These are phyloP conservation scores for Candida endomychidarum DNA, from an alignment of 805 yeast genomes.

Conservation along the genomic window DNA sequence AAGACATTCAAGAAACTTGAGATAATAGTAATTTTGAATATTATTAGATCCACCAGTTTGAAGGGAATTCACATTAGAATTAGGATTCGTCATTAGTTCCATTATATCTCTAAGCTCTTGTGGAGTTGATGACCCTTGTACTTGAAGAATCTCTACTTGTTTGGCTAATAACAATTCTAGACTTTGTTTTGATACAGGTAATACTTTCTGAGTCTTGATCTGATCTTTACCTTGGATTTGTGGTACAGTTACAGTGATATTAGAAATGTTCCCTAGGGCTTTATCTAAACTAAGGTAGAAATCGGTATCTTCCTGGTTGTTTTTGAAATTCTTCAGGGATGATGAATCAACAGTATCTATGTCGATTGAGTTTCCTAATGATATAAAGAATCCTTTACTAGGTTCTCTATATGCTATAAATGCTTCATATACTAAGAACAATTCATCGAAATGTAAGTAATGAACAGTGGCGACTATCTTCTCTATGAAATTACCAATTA, in stretches of 20 bases:
- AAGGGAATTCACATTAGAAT: constrained; percentile 38
- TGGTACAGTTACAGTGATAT: constrained; percentile 9
- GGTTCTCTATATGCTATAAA: constrained; percentile 35
- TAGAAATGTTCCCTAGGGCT: constrained; percentile 6
- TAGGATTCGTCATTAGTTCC: constrained; percentile 43
- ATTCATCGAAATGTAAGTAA: constrained; percentile 39
- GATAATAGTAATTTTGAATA: constrained; percentile 48
- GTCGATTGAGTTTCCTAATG: constrained; percentile 4
- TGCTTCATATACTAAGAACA: constrained; percentile 29
- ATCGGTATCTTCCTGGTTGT: constrained; percentile 14
- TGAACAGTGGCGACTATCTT: constrained; percentile 32
- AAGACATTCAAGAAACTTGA: constrained; percentile 60
- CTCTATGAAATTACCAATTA: constrained; percentile 34
- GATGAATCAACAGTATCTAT: neutral
- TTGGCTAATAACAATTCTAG: constrained; percentile 49
- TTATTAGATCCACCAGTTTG: constrained; percentile 31
- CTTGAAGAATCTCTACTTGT: constrained; percentile 54
- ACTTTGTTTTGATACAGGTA: constrained; percentile 52
- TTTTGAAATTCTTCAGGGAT: neutral
- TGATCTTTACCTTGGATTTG: neutral
- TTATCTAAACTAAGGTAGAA: constrained; percentile 8
- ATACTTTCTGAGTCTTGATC: constrained; percentile 15
- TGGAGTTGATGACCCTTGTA: constrained; percentile 52
- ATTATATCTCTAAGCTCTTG: constrained; percentile 42
- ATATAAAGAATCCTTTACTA: constrained; percentile 21